phyloP scores from a whole-genome alignment of 1,284 basidiomycete species.

The Heterobasidion occidentale region DNA sequence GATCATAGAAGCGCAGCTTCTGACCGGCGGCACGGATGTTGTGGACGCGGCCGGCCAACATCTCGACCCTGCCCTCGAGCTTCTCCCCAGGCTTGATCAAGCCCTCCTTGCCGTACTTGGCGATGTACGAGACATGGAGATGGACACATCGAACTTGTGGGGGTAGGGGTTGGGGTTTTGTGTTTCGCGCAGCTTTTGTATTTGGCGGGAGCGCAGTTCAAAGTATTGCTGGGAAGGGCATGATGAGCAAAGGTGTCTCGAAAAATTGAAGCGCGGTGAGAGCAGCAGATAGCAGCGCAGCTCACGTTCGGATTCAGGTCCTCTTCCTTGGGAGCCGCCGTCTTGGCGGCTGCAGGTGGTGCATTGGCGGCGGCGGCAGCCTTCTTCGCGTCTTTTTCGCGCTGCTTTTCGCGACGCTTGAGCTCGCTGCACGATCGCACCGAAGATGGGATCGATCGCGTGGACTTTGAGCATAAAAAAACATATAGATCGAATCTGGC shows the following conservation, averaged over 20 bases:
- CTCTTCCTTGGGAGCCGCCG: conserved; percentile 48
- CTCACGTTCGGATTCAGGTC: conserved; percentile 79
- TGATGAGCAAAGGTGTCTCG: neutral
- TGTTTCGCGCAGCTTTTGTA: conserved; percentile 81
- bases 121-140: conserved; percentile 77
- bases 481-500: neutral
- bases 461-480: conserved; percentile 6
- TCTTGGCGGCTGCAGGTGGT: conserved; percentile 26
- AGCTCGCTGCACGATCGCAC: conserved; percentile 58
- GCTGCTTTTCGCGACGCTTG: conserved; percentile 83
- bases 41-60: conserved; percentile 86
- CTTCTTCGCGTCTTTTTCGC: conserved; percentile 82
- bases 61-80: conserved; percentile 43
- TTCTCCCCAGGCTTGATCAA: conserved; percentile 52
- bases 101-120: conserved; percentile 59
- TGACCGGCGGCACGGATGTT: conserved; percentile 80
- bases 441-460: conserved; percentile 21
- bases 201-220: conserved; percentile 85
- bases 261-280: neutral
- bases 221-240: conserved; percentile 80
- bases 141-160: conserved; percentile 94
- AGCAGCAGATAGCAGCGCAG: conserved; percentile 4
- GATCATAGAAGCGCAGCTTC: conserved; percentile 93
- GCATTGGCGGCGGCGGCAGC: conserved; percentile 65
- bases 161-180: conserved; percentile 93